Conservation (phyloP, 2,329 filamentous ascomycete genomes). For the Huntiella bhutanensis region DNA sequence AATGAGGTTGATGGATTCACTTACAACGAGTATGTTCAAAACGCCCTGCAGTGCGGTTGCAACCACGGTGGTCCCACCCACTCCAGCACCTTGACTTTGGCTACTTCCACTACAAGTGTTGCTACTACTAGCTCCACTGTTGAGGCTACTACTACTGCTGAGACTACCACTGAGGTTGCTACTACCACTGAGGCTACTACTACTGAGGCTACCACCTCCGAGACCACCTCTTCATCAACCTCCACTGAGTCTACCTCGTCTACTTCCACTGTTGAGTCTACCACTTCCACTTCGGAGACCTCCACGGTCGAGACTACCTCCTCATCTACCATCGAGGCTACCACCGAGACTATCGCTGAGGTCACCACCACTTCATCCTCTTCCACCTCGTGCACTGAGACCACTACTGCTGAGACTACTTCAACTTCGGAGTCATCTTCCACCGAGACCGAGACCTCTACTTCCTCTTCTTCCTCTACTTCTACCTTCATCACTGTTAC, state of each 20-base stretch:
- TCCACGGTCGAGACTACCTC: neutral
- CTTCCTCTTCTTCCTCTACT: neutral
- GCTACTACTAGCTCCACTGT: conserved; percentile 10
- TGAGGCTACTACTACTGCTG: conserved; percentile 10
- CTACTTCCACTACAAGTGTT: conserved; percentile 9
- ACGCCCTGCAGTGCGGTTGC: conserved; percentile 22
- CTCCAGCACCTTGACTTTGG: conserved; percentile 12
- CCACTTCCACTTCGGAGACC: conserved; percentile 6
- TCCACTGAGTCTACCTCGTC: neutral
- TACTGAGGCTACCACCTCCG: conserved; percentile 1
- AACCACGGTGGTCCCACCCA: conserved; percentile 15
- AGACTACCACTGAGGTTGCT: conserved; percentile 4
- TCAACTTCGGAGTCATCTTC: neutral
- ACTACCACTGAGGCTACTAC: conserved; percentile 5
- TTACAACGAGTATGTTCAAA: conserved; percentile 21
- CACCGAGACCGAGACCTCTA: conserved; percentile 3
- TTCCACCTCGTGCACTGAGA: neutral
- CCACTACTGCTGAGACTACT: conserved; percentile 6
- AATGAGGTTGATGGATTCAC: conserved; percentile 19
- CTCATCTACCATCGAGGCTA: neutral
- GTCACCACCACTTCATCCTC: conserved; percentile 9
- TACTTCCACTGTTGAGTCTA: neutral
- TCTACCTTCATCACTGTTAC: neutral
- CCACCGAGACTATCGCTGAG: conserved; percentile 5
- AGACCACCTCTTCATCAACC: conserved; percentile 4